A percentile compares a stretch with the other conserved stretches of the same genome.
Evolutionary conservation across 345 rosid species (phyloP).

Genomic region (Eutrema heterophyllum): DNA sequence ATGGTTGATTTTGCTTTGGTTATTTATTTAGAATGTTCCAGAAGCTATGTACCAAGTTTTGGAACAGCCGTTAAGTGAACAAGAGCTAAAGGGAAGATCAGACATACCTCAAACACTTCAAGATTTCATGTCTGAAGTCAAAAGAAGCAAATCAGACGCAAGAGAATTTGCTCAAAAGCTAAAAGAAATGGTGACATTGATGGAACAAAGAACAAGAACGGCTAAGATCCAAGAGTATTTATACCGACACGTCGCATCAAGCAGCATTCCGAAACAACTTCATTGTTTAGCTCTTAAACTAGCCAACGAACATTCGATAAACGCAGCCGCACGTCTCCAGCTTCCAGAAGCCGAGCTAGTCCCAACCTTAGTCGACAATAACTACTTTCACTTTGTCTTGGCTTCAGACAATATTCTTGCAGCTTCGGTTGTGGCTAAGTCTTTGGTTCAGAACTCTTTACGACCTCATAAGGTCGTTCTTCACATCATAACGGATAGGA

Average conservation of each 20-base stretch:
- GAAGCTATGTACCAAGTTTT: slow-evolving; percentile 74
- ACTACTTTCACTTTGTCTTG: slow-evolving; percentile 74
- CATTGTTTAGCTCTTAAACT: slow-evolving; percentile 78
- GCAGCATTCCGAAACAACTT: slow-evolving; percentile 94
- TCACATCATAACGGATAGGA: slow-evolving; percentile 87
- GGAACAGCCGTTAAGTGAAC: slow-evolving; percentile 52
- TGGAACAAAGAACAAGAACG: slow-evolving; percentile 87
- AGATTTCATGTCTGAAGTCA: slow-evolving; percentile 71
- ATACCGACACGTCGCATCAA: slow-evolving; percentile 89
- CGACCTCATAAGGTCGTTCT: slow-evolving; percentile 64
- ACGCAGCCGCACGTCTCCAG: slow-evolving; percentile 94
- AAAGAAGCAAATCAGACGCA: slow-evolving; percentile 56
- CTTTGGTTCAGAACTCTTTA: slow-evolving; percentile 63
- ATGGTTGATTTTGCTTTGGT: not conserved
- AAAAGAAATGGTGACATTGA: slow-evolving; percentile 76
- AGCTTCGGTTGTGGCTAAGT: slow-evolving; percentile 77
- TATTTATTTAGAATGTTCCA: slow-evolving; percentile 52
- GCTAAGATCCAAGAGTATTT: slow-evolving; percentile 92
- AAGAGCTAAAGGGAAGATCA: slow-evolving; percentile 65
- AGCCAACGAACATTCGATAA: slow-evolving; percentile 83
- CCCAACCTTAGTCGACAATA: slow-evolving; percentile 77
- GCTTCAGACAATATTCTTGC: slow-evolving; percentile 97
- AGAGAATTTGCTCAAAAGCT: slow-evolving; percentile 81
- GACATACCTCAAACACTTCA: slow-evolving; percentile 77
- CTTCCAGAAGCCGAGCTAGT: slow-evolving; percentile 79